These are phyloP conservation scores for Penicillium occitanis DNA, from an alignment of 2,329 filamentous ascomycete genomes.

Conservation along the genomic window DNA sequence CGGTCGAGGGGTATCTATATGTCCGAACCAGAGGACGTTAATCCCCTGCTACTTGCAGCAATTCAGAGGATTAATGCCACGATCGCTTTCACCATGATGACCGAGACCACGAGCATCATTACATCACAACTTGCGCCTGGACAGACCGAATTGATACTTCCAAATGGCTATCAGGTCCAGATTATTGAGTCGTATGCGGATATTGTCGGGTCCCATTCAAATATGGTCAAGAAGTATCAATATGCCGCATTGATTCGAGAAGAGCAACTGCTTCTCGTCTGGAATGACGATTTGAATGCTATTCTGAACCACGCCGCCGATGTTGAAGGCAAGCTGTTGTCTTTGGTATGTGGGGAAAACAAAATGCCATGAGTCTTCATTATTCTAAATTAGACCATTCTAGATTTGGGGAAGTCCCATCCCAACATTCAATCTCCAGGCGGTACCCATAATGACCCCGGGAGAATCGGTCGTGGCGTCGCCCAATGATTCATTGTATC, in stretches of 20 bases:
- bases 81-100: constrained; percentile 53
- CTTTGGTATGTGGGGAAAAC: constrained; percentile 22
- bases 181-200: constrained; percentile 47
- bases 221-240: constrained; percentile 44
- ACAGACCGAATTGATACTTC: constrained; percentile 46
- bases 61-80: constrained; percentile 48
- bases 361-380: not conserved
- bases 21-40: constrained; percentile 42
- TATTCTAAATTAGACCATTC: constrained; percentile 2
- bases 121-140: constrained; percentile 42
- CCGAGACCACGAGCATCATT: constrained; percentile 49
- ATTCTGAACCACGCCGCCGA: constrained; percentile 41
- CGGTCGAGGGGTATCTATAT: constrained; percentile 45
- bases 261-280: constrained; percentile 46
- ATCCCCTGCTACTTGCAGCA: constrained; percentile 43
- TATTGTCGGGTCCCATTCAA: constrained; percentile 41
- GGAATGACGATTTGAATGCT: constrained; percentile 45
- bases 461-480: constrained; percentile 23
- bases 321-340: constrained; percentile 25
- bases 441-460: constrained; percentile 16
- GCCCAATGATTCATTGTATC: constrained; percentile 22
- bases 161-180: constrained; percentile 47
- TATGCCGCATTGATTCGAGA: constrained; percentile 47
- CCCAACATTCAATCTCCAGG: constrained; percentile 20
- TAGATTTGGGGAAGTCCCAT: constrained; percentile 25